Base-by-base conservation (phyloP, 495 filamentous ascomycete genomes). In the Cladorrhinum samala region DNA sequence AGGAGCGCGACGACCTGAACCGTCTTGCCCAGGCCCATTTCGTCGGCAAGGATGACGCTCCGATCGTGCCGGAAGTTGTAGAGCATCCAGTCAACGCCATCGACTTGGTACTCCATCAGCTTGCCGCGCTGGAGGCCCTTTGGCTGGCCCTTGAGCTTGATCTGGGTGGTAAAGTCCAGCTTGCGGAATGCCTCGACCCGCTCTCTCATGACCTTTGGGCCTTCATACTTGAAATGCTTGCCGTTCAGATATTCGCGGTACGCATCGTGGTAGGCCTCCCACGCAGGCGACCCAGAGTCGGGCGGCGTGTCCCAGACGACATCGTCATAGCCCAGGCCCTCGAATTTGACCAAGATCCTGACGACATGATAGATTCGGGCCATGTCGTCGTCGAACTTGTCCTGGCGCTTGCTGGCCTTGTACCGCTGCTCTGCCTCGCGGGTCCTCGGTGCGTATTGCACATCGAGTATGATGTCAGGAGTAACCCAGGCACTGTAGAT, bases 21-120 rank as follows among this genome's bases (percentile, higher is more conserved):
- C 0, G 94, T 99, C 74, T 99, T 99, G 21, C 94, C 94, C 9
- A 99, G 82, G 3, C 94, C 94, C 94, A 99, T 99, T 65, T 99
- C 94, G 60, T 99, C 94, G 2, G 94, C 94, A 2, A 99, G 80
- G 60, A 99, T 93, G n/a, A 86, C 85, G 60, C 94, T 97, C 55
- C 87, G 78, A 55, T 84, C 75, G 44, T 80, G 72, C 54, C 87
- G 82, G 74, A 89, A 96, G 64, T 89, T 91, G 65, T 89, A 95
- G 53, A 95, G 86, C n/a, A 97, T 80, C 91, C 93, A 99, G 64
- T 97, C 96, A 52, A 97, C 67, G 14, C 94, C 94, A 17, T 96
- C 89, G 38, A 92, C 71, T 63, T 99, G 94, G 64, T 99, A 99
- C 9, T 79, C 74, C 91, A 99, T 97, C 36, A 96, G 74, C 53